These are phyloP conservation scores for Aureobasidium musti DNA, from an alignment of 2,329 filamentous ascomycete species.

Conservation along the genomic window DNA sequence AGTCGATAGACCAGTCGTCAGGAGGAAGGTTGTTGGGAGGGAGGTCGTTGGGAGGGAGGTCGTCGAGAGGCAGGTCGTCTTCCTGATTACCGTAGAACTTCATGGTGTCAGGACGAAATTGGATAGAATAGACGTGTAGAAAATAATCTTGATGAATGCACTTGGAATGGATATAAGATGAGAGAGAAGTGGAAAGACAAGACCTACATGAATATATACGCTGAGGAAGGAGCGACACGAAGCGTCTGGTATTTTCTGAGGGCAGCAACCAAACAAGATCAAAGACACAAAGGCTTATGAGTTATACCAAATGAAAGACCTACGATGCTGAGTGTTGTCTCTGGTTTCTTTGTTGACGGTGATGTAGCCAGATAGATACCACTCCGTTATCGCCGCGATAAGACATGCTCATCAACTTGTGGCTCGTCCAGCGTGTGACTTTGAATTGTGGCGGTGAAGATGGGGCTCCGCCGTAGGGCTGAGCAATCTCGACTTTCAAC, in stretches of 20 bases:
- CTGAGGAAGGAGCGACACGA: neutral
- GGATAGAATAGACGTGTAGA: neutral
- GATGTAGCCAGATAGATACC: neutral
- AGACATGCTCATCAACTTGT: neutral
- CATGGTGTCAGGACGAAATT: neutral
- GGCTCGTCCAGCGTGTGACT: neutral
- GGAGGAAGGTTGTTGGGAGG: neutral
- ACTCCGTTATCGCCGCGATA: conserved; percentile 18
- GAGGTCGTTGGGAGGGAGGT: neutral
- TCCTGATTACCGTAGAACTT: neutral
- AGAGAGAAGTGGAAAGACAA: neutral
- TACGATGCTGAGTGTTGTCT: conserved; percentile 10
- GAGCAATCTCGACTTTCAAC: conserved; percentile 20
- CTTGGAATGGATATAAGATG: neutral
- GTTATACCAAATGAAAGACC: neutral
- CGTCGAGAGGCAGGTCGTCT: neutral
- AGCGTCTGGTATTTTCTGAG: neutral
- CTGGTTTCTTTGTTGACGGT: conserved; percentile 10
- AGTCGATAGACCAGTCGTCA: neutral
- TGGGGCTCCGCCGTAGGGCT: conserved; percentile 21
- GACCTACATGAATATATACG: conserved; percentile 5
- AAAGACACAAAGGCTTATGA: neutral
- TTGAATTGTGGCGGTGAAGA: neutral
- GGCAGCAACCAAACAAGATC: conserved; percentile 2
- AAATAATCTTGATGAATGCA: neutral